Base-by-base conservation (phyloP, 78 protist genomes). In the Trichosphaerium sp. region DNA sequence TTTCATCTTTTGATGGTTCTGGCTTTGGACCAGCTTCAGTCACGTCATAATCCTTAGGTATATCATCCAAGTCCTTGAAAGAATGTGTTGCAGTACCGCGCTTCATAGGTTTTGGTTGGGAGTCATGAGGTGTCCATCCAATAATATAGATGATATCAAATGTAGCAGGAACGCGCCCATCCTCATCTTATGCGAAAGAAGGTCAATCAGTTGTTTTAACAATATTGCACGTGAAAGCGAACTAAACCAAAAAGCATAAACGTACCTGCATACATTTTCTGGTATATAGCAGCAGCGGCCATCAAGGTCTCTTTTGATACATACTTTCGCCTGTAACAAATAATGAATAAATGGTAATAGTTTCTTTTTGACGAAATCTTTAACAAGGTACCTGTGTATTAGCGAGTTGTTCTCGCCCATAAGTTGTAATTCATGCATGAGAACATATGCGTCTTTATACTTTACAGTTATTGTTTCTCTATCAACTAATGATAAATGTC, bases 91-190 rank as follows among this genome's bases (percentile, higher is more conserved):
- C 88, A 28, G 78, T 40, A 12, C 88, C 88, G 44, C 83, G 63
- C 39, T 65, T 29, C 37, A 55, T 38, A 31, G 88, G 88, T 39
- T 77, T 68, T 65, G n/a, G 83, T 58, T 82, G 88, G 31, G 82
- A 74, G 44, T 40, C 82, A 35, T 82, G 78, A 31, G 88, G 88
- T 34, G 78, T 28, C 88, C 88, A 82, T 23, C 88, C 88, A 23
- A 75, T 69, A 51, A 74, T 40, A 60, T 70, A 76, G 34, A 82
- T 69, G 28, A 82, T 12, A 35, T 66, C 12, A 35, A 76, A 82
- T 15, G 88, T 69, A 23, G 88, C 88, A 3, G 73, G 78, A 4
- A 82, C 38, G 28, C 54, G 3, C 1, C 67, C 76, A 18, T 59
- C 72, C 12, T 42, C 77, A 38, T 69, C 65, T 10, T n/a, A n/a